Base-by-base conservation (phyloP, 169 alveolate genomes). In the Plasmodium vinckei region DNA sequence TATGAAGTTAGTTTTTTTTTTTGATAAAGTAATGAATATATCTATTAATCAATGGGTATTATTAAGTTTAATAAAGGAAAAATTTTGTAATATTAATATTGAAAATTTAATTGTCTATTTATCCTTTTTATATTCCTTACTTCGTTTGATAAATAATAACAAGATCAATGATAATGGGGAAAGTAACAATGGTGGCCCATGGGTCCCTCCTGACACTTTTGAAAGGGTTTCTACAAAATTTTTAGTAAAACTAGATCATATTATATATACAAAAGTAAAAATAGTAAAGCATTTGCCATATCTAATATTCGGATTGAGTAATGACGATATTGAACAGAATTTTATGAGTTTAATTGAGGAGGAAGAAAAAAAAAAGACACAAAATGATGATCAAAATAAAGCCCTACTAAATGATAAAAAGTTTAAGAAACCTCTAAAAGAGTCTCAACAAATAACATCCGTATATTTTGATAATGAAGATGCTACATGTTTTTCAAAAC, bases 181-280 rank as follows among this genome's bases (percentile, higher is more conserved):
- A 33, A 46, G 4, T 17, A 44, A 42, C 0, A 59, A 59, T 39
- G 39, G n/a, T 23, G 64, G 7, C 1, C 54, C n/a, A 19, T 94
- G 96, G 96, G 73, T 88, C 42, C 95, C 96, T 21, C 96, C 96
- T 0, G 96, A 94, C 5, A 92, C 95, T 10, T 94, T 94, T 56
- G 92, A 89, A 70, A 87, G 96, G 33, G 87, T 69, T 9, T 93
- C 96, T 9, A 92, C 95, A 4, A 94, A 94, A 73, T 94, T 93
- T 84, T 92, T 94, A 93, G 87, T 94, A 13, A 92, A 92, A 65
- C 92, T 93, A 42, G 94, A 94, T 44, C 91, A 93, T 72, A 94
- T 94, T 21, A 87, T 87, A 25, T 89, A 93, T 84, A 93, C 93
- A n/a, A 91, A 93, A 79, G 96, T 91, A 53, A 75, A 90, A 21